Evolutionary conservation across 2,329 filamentous ascomycete species (phyloP), one percentile per base, ranked within the genome.

Genomic region (Ceratocystis cacaofunesta): DNA sequence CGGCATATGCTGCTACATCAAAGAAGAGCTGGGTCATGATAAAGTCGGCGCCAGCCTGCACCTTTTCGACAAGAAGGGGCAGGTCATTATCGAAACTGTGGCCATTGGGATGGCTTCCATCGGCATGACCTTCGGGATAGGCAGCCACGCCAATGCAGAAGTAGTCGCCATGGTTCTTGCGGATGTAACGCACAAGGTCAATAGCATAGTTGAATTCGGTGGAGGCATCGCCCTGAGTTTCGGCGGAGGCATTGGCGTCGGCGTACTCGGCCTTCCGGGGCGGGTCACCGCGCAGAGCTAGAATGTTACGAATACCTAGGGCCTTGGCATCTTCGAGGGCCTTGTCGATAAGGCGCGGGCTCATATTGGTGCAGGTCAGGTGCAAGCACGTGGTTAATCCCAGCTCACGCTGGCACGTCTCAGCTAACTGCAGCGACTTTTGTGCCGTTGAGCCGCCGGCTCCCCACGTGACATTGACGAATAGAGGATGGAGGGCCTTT

Each of bases 21-120:
- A 96, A 99, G 76, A 96, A 97, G 7, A 99, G 81, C 75, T 99
- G 94, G 0, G 94, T 97, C 90, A 99, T 96, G 75, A 99, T 88
- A 73, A 99, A 99, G 76, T 97, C 92, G 62, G 92, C 94, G 0
- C 94, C 94, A 2, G 94, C 94, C 70, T 87, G 80, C 0, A 87
- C 88, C 80, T 99, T 99, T 70, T 96, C 91, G 10, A 95, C 84
- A 64, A 99, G 79, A 71, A 88, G 95, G 0, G 92, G 89, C 67
- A 99, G 76, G 75, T 99, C 94, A 68, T 88, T 82, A 71, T 95
- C 89, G 46, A 86, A 72, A 69, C 81, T 84, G 75, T 87, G 84
- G 30, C 80, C 82, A 43, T 79, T 73, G 1, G 92, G 92, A 74
- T 95, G 87, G 68, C 86, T 90, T 74, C 95, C 90, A 72, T 96